A percentile compares a stretch with the other conserved stretches of the same genome.
These are phyloP conservation scores for Verruconis gallopava DNA, from an alignment of 2,329 filamentous ascomycete genomes.

Conservation along the genomic window DNA sequence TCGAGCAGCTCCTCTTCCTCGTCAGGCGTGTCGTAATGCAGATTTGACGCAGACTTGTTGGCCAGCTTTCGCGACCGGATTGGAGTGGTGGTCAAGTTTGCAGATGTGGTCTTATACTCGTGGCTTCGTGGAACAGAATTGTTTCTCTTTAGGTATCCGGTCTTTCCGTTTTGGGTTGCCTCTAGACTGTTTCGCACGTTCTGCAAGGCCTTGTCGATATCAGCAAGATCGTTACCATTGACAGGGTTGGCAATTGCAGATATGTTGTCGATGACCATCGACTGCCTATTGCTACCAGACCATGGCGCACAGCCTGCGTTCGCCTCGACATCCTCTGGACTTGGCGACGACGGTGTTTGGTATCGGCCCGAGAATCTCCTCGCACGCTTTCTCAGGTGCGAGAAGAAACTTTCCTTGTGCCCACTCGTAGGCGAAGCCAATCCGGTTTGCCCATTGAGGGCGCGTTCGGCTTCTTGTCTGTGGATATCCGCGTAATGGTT, in stretches of 20 bases:
- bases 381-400: constrained; percentile 85
- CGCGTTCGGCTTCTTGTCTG: constrained; percentile 80
- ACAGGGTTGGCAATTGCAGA: constrained; percentile 19
- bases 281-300: constrained; percentile 61
- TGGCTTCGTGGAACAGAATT: constrained; percentile 28
- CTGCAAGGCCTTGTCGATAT: constrained; percentile 49
- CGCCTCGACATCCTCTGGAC: constrained; percentile 79
- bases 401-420: constrained; percentile 95
- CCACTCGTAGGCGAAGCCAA: constrained; percentile 63
- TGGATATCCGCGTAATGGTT: constrained; percentile 89
- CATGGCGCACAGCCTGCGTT: constrained; percentile 84
- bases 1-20: constrained; percentile 94
- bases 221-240: constrained; percentile 40
- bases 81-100: not conserved
- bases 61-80: constrained; percentile 2
- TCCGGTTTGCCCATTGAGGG: constrained; percentile 68
- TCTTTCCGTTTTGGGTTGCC: constrained; percentile 23
- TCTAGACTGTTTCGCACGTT: constrained; percentile 47
- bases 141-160: constrained; percentile 35
- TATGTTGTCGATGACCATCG: constrained; percentile 58
- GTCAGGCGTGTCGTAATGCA: constrained; percentile 85
- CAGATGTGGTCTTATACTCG: constrained; percentile 13
- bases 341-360: constrained; percentile 65
- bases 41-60: constrained; percentile 38
- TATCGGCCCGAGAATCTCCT: constrained; percentile 85